Conservation (phyloP, 495 filamentous ascomycete species). For the Pseudomonodictys pantanalensis region DNA sequence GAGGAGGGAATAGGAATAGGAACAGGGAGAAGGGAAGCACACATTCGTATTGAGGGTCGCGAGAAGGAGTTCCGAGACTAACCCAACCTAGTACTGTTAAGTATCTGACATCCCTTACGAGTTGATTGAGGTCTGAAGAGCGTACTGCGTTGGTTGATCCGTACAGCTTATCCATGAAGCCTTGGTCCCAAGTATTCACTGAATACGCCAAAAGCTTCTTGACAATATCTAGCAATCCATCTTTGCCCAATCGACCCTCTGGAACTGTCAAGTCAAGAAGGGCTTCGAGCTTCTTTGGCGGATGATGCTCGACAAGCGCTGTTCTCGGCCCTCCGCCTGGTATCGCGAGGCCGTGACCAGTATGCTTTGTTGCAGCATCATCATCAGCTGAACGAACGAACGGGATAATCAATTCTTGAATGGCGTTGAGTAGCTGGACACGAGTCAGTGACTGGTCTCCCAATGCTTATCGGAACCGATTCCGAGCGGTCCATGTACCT, state of each 20-base stretch:
- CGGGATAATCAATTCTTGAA: slow-evolving; percentile 71
- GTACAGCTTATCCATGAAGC: slow-evolving; percentile 92
- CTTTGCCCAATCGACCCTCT: slow-evolving; percentile 60
- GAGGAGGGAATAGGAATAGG: background rate
- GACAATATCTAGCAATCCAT: slow-evolving; percentile 65
- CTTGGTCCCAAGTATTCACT: slow-evolving; percentile 96
- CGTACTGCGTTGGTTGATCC: slow-evolving; percentile 75
- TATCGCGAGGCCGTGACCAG: slow-evolving; percentile 54
- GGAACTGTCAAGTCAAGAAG: slow-evolving; percentile 67
- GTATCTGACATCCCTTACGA: background rate
- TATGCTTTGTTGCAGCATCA: slow-evolving; percentile 50
- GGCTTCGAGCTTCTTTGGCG: slow-evolving; percentile 64
- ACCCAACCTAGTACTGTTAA: slow-evolving; percentile 54
- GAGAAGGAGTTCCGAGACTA: slow-evolving; percentile 79
- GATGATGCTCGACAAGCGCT: slow-evolving; percentile 65
- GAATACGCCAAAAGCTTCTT: slow-evolving; percentile 70
- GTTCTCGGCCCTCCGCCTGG: slow-evolving; percentile 50
- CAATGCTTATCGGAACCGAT: background rate
- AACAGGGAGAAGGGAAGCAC: slow-evolving; percentile 28
- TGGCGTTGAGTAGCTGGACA: slow-evolving; percentile 65
- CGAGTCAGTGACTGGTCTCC: background rate
- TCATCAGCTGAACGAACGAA: slow-evolving; percentile 76
- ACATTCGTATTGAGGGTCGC: slow-evolving; percentile 83
- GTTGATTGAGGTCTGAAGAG: slow-evolving; percentile 1
- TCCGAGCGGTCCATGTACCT: slow-evolving; percentile 46